These are phyloP conservation scores for Phlebiopsis flavidoalba DNA, from an alignment of 768 basidiomycete species.

Conservation along the genomic window DNA sequence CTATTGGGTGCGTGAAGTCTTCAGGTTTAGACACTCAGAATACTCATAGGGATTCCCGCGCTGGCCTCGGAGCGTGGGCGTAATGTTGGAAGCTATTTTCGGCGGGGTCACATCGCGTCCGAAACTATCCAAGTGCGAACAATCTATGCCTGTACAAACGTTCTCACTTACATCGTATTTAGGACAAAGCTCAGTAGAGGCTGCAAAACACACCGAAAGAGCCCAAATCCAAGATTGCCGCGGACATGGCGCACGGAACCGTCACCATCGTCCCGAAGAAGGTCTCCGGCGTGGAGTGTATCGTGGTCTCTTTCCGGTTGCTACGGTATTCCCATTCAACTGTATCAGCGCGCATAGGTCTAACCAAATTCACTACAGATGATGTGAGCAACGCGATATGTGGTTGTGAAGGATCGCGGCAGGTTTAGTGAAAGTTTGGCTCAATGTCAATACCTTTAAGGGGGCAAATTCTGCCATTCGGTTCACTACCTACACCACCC, in stretches of 20 bases:
- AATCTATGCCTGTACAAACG: not conserved
- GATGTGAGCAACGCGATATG: no score
- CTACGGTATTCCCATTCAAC: constrained; percentile 31
- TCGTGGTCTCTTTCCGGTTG: constrained; percentile 90
- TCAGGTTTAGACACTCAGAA: no score
- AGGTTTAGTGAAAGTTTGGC: not conserved
- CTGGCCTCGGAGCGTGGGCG: constrained; percentile 83
- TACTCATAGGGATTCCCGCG: constrained; percentile 24
- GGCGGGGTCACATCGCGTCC: constrained; percentile 96
- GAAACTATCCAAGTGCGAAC: constrained; percentile 94
- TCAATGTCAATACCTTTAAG: constrained; percentile 4
- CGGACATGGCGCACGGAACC: constrained; percentile 85
- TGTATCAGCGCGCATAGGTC: not conserved
- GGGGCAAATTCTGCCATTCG: constrained; percentile 92
- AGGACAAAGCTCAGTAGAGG: constrained; percentile 98
- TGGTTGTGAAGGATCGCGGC: no score
- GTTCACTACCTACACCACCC: constrained; percentile 90
- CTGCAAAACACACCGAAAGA: no score
- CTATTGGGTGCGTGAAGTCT: constrained; percentile 53
- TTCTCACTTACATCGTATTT: not conserved
- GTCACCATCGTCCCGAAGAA: constrained; percentile 74
- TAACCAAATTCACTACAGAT: constrained; percentile 51
- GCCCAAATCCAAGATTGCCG: constrained; percentile 79
- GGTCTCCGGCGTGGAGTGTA: constrained; percentile 79
- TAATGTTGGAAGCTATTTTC: constrained; percentile 87